Base-by-base conservation (phyloP, 345 rosid genomes). In the Salix caprea region DNA sequence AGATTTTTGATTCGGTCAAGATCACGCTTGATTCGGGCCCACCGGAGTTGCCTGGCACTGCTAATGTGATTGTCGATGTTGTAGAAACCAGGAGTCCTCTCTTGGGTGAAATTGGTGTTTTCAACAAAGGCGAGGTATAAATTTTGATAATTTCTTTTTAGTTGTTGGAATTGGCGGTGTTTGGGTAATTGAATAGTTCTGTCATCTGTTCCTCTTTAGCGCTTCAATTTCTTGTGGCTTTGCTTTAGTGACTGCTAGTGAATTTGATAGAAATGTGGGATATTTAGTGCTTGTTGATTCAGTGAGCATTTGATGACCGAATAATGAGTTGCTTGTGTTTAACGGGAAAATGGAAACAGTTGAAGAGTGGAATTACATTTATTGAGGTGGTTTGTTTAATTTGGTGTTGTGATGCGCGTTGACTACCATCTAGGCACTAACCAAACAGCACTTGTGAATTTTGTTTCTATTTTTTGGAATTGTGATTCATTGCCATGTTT, bases 11-110 rank as follows among this genome's bases (percentile, higher is more conserved):
- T 82, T 92, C 98, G 34, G 94, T 91, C 10, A 91, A 73, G 73
- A 89, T 96, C 26, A 91, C 89, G 54, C 94, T 92, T 73, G 97
- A 93, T 81, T 84, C 96, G 6, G 98, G 97, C 21, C 98, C 98
- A 15, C 87, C 85, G 10, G 98, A 96, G 88, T 89, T 96, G 16
- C 92, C 99, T 11, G 98, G 91, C 14, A 91, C 97, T 3, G 88
- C 94, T 23, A 92, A 91, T 76, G 97, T 92, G 14, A 77, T 96
- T 6, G 85, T 92, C 66, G 83, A 93, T 61, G 94, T 96, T 64
- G 86, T 83, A 39, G 99, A 96, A 85, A 80, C 88, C 60, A 74
- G 69, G 65, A 87, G 76, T 75, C 92, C 92, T 3, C 61, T 90
- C 39, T 79, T 92, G 7, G 97, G 95, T 56, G 90, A 90, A 82